Conservation (phyloP, 306 rosid species). For the Prunus salicina region DNA sequence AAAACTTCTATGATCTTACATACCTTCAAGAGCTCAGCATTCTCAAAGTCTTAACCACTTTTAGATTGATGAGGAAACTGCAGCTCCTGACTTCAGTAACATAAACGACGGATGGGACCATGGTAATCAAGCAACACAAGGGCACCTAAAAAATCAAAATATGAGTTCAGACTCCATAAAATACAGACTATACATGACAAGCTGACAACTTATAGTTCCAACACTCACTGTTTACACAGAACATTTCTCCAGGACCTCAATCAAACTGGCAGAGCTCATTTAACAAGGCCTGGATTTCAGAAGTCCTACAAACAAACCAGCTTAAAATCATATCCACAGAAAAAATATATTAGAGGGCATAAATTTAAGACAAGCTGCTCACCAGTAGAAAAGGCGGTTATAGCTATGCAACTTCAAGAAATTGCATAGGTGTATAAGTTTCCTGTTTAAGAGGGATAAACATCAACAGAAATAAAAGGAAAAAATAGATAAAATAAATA, state of each 20-base stretch:
- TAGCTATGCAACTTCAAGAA: slow-evolving; percentile 55
- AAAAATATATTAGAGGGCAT: slow-evolving; percentile 10
- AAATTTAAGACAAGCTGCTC: slow-evolving; percentile 23
- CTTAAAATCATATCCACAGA: slow-evolving; percentile 22
- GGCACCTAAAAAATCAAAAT: slow-evolving; percentile 10
- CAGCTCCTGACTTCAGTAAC: slow-evolving; percentile 43
- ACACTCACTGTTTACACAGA: slow-evolving; percentile 38
- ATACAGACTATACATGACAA: background rate
- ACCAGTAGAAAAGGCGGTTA: slow-evolving; percentile 44
- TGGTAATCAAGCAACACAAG: slow-evolving; percentile 30
- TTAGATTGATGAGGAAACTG: slow-evolving; percentile 25
- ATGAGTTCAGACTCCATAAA: background rate
- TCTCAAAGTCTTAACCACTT: slow-evolving; percentile 34
- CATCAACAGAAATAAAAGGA: background rate
- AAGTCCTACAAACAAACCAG: slow-evolving; percentile 30
- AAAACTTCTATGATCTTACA: background rate
- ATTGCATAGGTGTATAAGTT: slow-evolving; percentile 73
- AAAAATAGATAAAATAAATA: background rate
- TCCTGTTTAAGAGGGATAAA: slow-evolving; percentile 48
- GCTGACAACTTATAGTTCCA: slow-evolving; percentile 7
- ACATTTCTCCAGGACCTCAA: slow-evolving; percentile 35
- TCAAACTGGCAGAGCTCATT: slow-evolving; percentile 36
- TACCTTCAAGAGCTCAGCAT: slow-evolving; percentile 56
- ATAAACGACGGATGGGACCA: slow-evolving; percentile 18
- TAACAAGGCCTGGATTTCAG: slow-evolving; percentile 28